Conservation (phyloP, 345 rosid species). For the Raphanus raphanistrum region DNA sequence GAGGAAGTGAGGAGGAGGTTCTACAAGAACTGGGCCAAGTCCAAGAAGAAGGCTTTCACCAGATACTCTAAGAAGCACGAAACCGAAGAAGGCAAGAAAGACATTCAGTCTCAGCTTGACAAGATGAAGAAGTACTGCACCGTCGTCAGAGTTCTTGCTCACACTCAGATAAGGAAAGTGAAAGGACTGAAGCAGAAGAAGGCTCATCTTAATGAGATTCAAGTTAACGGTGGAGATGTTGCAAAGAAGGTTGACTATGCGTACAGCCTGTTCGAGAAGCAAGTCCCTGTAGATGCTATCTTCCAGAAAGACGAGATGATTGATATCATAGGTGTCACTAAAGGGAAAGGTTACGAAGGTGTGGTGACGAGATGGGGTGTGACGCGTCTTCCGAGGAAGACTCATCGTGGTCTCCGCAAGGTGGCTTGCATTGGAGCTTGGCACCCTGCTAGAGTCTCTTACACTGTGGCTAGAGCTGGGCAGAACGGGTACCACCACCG, state of each 20-base stretch:
- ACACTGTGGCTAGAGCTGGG: not conserved
- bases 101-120: slow-evolving; percentile 62
- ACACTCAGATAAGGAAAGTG: no score
- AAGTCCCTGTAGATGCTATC: slow-evolving; percentile 65
- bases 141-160: slow-evolving; percentile 71
- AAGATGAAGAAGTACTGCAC: slow-evolving; percentile 75
- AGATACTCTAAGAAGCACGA: slow-evolving; percentile 62
- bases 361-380: slow-evolving; percentile 96
- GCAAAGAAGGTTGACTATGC: slow-evolving; percentile 81
- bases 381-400: slow-evolving; percentile 86
- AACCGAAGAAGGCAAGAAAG: slow-evolving; percentile 68
- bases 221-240: slow-evolving; percentile 81
- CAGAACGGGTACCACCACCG: slow-evolving; percentile 48
- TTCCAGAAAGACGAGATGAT: slow-evolving; percentile 94
- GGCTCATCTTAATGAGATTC: slow-evolving; percentile 87
- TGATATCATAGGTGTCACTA: slow-evolving; percentile 82
- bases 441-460: slow-evolving; percentile 46
- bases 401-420: slow-evolving; percentile 88
- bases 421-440: slow-evolving; percentile 97
- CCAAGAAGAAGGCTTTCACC: slow-evolving; percentile 66
- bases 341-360: slow-evolving; percentile 93
- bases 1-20: no score
- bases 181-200: slow-evolving; percentile 66
- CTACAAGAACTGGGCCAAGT: no score
- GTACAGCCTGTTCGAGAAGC: slow-evolving; percentile 79